Base-by-base conservation (phyloP, 2,329 filamentous ascomycete species). In the Trichoderma simmonsii region DNA sequence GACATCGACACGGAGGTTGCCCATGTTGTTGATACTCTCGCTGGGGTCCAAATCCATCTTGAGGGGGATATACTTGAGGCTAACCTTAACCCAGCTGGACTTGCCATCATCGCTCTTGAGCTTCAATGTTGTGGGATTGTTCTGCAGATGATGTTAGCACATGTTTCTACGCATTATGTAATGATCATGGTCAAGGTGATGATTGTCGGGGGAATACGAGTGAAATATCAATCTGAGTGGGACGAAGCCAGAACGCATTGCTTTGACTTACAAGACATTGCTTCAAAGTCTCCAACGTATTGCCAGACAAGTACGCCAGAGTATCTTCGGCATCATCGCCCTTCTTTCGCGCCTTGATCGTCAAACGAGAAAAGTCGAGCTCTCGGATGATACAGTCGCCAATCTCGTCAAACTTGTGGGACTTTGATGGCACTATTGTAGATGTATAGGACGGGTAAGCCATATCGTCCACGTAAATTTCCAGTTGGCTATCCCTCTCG, bases 1-100 rank as follows among this genome's bases (percentile, higher is more conserved):
- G 21, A 99, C 88, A 77, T 98, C 94, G n/a, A 99, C 93, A 24
- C 95, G 93, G 26, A 99, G 90, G 72, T 91, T 95, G 73, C 96
- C 96, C 90, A 97, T 97, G 83, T 99, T 99, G 88, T 98, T 98
- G 86, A 99, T 97, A 78, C 94, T 98, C 83, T 99, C 96, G 77
- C 91, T 94, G 0, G 96, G 93, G 78, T 99, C 94, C 63, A 99
- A 91, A 71, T 90, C 86, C 96, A 99, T 99, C 84, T 93, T 90
- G 73, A 98, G 91, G 0, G 96, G 96, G 28, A 99, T 90, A 80
- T 97, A 99, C 82, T 97, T 97, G 78, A 98, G 88, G 83, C 93
- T 97, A 79, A 99, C 92, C 76, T 92, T 97, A 79, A 99, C 87
- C 78, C 90, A 95, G 84, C 90, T 94, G 30, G 91, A 82, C 72